Base-by-base conservation (phyloP, 2,329 filamentous ascomycete genomes). In the Neodidymelliopsis sp. region DNA sequence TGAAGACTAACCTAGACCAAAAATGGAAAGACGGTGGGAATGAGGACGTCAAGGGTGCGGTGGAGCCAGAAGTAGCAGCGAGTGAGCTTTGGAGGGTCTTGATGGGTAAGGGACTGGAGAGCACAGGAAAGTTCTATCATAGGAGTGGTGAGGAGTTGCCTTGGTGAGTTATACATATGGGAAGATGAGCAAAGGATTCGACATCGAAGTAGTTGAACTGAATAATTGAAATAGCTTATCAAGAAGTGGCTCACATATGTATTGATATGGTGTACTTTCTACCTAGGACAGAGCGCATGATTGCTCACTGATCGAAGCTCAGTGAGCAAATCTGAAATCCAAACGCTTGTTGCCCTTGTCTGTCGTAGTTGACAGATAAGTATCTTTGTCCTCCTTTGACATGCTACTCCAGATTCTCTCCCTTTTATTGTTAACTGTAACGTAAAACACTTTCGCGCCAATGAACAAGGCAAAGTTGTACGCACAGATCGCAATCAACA, bases 371-470 rank as follows among this genome's bases (percentile, higher is more conserved):
- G 60, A 56, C 48, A 73, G 46, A 60, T 74, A 73, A 1, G 42
- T 54, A 49, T 72, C 65, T 46, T 66, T 73, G 42, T 74, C 62
- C 19, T 66, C 63, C 16, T 59, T 61, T 11, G 54, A 65, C 71
- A 74, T 74, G 0, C 42, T 46, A 18, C 56, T 49, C 71, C 70
- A 74, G 8, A 65, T 48, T 4, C 29, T 39, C 10, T 67, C 62
- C 29, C 71, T 62, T 39, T 56, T 70, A 39, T 69, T 72, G 53
- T 85, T 85, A 10, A 79, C 72, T 54, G 59, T 67, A 2, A 80
- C 63, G 56, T 85, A 85, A 56, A 81, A 85, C 0, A 74, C 41
- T 62, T 84, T 84, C 1, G 80, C 75, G 0, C 72, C 65, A 4
- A 81, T 44, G 53, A 83, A 83, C 0, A 83, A 51, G 0, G 74